A percentile compares a stretch with the other conserved stretches of the same genome.
These are phyloP conservation scores for Globisporangium radiosum DNA, from an alignment of 352 stramenopile genomes.

Conservation along the genomic window DNA sequence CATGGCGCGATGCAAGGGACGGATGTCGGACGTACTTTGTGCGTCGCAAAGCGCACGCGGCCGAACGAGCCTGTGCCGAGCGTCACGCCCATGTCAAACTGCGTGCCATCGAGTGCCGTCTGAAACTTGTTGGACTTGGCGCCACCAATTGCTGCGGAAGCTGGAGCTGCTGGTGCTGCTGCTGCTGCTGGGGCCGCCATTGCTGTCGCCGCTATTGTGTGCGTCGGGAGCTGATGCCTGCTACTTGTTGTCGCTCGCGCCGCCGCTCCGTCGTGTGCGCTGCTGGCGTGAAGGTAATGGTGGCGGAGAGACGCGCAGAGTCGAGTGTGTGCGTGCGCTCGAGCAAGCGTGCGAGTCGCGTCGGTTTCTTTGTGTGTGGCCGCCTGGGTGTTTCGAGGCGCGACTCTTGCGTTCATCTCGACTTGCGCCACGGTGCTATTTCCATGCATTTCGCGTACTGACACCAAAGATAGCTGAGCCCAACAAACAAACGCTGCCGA, in stretches of 20 bases:
- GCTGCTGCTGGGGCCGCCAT: constrained; percentile 11
- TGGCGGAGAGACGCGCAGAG: not conserved
- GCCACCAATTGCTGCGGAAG: not conserved
- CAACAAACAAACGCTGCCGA: too few species aligned
- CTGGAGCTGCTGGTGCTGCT: constrained; percentile 1
- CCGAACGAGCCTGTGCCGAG: constrained; percentile 96
- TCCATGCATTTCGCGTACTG: too few species aligned
- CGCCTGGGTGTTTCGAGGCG: not conserved
- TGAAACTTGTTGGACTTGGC: constrained; percentile 57
- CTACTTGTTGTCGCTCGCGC: not conserved
- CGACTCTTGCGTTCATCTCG: not conserved
- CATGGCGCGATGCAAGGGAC: too few species aligned
- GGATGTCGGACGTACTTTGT: constrained; percentile 63
- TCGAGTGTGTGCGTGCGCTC: not conserved
- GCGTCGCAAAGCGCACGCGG: constrained; percentile 93
- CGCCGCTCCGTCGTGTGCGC: too few species aligned
- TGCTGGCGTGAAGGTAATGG: too few species aligned
- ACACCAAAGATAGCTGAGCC: too few species aligned
- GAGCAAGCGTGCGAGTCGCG: not conserved
- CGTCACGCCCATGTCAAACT: constrained; percentile 95
- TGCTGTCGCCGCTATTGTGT: not conserved
- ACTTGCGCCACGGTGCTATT: too few species aligned
- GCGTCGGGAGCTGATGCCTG: not conserved
- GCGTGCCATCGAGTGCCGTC: constrained; percentile 54
- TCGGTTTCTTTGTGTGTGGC: not conserved